Base-by-base conservation (phyloP, 805 yeast genomes). In the Grigorovia humatica region DNA sequence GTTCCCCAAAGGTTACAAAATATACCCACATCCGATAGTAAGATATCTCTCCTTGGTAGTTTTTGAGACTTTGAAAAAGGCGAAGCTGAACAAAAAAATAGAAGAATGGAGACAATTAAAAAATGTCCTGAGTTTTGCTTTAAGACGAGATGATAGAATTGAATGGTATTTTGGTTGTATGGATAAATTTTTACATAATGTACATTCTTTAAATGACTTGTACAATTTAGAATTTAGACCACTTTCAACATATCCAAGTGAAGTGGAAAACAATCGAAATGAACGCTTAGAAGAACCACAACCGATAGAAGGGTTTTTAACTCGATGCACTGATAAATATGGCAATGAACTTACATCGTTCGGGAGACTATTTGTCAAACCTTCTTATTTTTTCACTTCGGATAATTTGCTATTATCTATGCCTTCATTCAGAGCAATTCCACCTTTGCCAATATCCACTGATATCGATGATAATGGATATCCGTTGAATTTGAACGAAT, bases 261-360 rank as follows among this genome's bases (percentile, higher is more conserved):
- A 44, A 1, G 60, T 72, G 1, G 41, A 17, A 3, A 48, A 50
- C 49, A 32, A 57, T 35, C 58, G 56, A 41, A 66, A 63, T 2
- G 51, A 53, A 9, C 44, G 49, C 9, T 9, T 73, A 18, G 48
- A 56, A 0, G 95, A 85, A 61, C 96, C 96, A 0, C 49, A 69
- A 0, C 82, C 96, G 0, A 65, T 88, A 9, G 98, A 91, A 68
- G 98, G 98, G 0, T 89, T 85, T 62, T 64, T 90, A 19, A 69
- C 78, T 2, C 74, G 82, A 48, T 62, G 83, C 32, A 74, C 82
- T 0, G 74, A 79, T 45, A 72, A 76, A 52, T 61, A 65, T 6
- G 88, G 88, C 0, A 58, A 55, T 30, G 46, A 41, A n/a, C n/a
- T n/a, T 13, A 23, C 42, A 23, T 9, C 17, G 6, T 52, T 73